Percentiles rank a stretch among this genome's conserved stretches.
Evolutionary conservation across 148 eudicot species (phyloP).

Genomic region (Gaultheria prostrata): DNA sequence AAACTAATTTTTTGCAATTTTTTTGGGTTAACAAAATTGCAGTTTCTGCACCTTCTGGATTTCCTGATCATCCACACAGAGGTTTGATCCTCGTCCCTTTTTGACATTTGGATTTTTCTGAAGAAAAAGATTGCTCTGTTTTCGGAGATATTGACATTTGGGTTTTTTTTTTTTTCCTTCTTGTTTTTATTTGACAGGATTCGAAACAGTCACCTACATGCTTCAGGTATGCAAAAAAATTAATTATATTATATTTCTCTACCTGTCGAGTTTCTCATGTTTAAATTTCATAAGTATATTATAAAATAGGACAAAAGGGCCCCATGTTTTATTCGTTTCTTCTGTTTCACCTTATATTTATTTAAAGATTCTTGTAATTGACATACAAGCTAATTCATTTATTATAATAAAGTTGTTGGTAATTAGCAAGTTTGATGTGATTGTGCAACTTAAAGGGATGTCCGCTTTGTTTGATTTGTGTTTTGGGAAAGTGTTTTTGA

Average conservation of each 20-base stretch:
- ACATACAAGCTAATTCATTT: not conserved
- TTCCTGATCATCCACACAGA: constrained; percentile 99
- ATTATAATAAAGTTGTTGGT: not conserved
- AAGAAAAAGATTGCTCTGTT: not conserved
- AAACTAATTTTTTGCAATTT: not conserved
- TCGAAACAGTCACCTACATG: constrained; percentile 94
- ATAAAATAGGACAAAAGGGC: not conserved
- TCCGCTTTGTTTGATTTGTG: too few species aligned
- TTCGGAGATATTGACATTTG: not conserved
- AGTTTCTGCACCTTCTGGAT: constrained; percentile 90
- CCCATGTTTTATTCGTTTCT: not conserved
- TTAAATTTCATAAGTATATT: not conserved
- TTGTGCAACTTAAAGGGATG: not conserved
- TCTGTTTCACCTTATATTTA: not conserved
- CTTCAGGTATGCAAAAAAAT: constrained; percentile 48
- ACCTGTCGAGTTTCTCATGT: not conserved
- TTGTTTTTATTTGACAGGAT: constrained; percentile 46
- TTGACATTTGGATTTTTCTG: not conserved
- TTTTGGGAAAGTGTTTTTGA: too few species aligned
- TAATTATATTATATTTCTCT: not conserved
- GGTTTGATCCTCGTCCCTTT: constrained; percentile 34
- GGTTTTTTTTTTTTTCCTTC: not conserved
- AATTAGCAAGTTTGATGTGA: constrained; percentile 4
- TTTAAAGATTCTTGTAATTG: not conserved
- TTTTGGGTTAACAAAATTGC: not conserved